Base-by-base conservation (phyloP, 179 eudicot genomes). In the Dionaea muscipula region DNA sequence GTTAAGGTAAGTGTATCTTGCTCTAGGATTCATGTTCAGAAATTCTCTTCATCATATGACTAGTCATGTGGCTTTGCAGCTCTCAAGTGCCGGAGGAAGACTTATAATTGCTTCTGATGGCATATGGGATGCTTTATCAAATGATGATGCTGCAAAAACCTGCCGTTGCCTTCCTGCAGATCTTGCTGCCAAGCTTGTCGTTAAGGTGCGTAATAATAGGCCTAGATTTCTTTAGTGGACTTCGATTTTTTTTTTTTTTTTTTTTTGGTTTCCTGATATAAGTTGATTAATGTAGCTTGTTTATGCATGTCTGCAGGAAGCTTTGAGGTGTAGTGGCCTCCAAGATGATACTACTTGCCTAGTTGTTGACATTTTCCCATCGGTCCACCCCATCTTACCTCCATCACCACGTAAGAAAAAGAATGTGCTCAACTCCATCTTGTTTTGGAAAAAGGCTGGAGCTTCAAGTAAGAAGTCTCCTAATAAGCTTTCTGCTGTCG, bases 331-430 rank as follows among this genome's bases (percentile, higher is more conserved):
- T 66, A 78, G 88, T 71, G 99, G 99, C 64, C 78, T 93, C 64
- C 88, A 93, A 68, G 99, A 93, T 81, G 99, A 93, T 73, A 93
- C 99, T 65, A 93, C 99, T 60, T 93, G 99, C 75, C 64, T 93
- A 60, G 96, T 93, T 67, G 99, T 93, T 74, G 96, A 93, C 78
- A 82, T 93, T 66, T 81, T 88, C 66, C 93, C 94, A 49, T 81
- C 81, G 63, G 81, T 79, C 66, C 74, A 62, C 47, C 94, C 82
- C 37, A 62, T 74, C 63, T 52, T 78, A 59, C 79, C 93, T 54
- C 77, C 78, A 39, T 60, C 67, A 15, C 86, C 89, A 16, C 69
- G 57, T 47, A 84, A 82, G 74, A 93, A 82, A 64, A 80, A 74
- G 61, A 78, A 75, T 68, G 51, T 78, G 51, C 59, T 93, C 38